A percentile compares a stretch with the other conserved stretches of the same genome.
Evolutionary conservation across 345 rosid species (phyloP).

Genomic region (Salix exigua): DNA sequence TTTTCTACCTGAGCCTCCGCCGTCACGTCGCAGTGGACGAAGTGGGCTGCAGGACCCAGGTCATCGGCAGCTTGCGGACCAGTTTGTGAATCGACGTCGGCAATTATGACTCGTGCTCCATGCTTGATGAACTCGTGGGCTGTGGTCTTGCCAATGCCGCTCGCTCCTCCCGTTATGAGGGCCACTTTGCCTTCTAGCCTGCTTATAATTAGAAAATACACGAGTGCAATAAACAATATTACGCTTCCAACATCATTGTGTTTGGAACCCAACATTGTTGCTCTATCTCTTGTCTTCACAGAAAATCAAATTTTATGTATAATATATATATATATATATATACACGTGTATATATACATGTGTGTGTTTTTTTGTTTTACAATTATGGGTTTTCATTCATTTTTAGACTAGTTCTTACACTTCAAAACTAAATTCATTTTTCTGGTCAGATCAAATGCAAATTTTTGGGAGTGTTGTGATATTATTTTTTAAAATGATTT

Average conservation of each 20-base stretch:
- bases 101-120: constrained; percentile 64
- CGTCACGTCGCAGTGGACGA: constrained; percentile 52
- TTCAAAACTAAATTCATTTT: too few relatives aligned
- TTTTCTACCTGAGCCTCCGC: constrained; percentile 55
- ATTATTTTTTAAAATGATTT: too few relatives aligned
- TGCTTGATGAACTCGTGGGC: constrained; percentile 48
- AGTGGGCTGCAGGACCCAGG: constrained; percentile 57
- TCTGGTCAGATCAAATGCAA: too few relatives aligned
- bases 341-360: too few relatives aligned
- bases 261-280: not conserved
- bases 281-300: not conserved
- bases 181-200: constrained; percentile 71
- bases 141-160: constrained; percentile 78
- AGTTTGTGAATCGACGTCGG: constrained; percentile 25
- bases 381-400: too few relatives aligned
- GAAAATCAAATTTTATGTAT: too few relatives aligned
- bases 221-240: not conserved
- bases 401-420: too few relatives aligned
- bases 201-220: not conserved
- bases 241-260: not conserved
- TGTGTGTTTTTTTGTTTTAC: too few relatives aligned
- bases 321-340: too few relatives aligned
- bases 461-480: too few relatives aligned
- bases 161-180: constrained; percentile 71
- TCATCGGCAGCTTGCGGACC: constrained; percentile 38